A percentile compares a stretch with the other conserved stretches of the same genome.
phyloP scores from a whole-genome alignment of 371 early-diverging fungal species.

The Mortierella sp. region DNA sequence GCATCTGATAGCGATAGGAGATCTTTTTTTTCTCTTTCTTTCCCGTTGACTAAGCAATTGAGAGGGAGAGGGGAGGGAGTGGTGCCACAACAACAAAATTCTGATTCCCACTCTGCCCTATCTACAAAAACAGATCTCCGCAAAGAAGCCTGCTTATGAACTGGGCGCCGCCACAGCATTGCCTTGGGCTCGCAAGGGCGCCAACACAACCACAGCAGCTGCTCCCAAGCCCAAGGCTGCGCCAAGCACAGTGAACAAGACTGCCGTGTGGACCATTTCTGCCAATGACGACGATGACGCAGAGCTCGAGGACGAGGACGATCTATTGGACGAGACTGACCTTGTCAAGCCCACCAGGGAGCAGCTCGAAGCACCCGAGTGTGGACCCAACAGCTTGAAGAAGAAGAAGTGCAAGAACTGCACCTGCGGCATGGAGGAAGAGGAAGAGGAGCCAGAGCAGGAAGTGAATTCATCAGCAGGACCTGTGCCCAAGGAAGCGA shows the following conservation, averaged over 20 bases:
- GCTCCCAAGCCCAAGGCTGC: conserved; percentile 19
- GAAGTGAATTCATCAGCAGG: conserved; percentile 51
- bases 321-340: conserved; percentile 89
- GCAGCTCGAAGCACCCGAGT: conserved; percentile 74
- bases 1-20: no score
- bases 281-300: conserved; percentile 74
- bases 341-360: conserved; percentile 77
- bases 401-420: conserved; percentile 98
- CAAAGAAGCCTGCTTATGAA: conserved; percentile 87
- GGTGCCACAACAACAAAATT: no score
- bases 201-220: conserved; percentile 10
- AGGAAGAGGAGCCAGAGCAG: conserved; percentile 59
- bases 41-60: conserved; percentile 5
- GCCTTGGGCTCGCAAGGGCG: conserved; percentile 65
- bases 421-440: conserved; percentile 92
- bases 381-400: conserved; percentile 74
- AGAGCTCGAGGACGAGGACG: conserved; percentile 89
- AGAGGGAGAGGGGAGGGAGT: no score
- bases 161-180: conserved; percentile 80
- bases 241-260: conserved; percentile 38
- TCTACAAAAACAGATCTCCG: conserved; percentile 55
- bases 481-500: conserved; percentile 78
- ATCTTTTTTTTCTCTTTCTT: conserved; percentile 3
- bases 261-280: conserved; percentile 71
- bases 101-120: neutral